Base-by-base conservation (phyloP, 2,329 filamentous ascomycete genomes). In the Biscogniauxia mediterranea region DNA sequence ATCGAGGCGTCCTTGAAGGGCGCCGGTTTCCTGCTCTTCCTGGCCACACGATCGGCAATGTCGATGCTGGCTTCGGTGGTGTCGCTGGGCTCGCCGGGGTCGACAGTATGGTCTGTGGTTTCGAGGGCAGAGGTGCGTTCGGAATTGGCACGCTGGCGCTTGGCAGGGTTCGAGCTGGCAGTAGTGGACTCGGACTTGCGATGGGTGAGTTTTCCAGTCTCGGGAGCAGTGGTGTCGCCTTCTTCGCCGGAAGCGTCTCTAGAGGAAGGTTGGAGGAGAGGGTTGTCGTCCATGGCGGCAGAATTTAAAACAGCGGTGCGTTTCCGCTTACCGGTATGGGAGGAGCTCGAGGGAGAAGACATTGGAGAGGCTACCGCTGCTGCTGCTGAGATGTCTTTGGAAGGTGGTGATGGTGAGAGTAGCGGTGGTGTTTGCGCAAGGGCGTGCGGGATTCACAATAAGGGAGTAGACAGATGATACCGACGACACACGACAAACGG, bases 191-290 rank as follows among this genome's bases (percentile, higher is more conserved):
- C 79, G 51, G 81, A 77, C 75, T 88, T 88, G 73, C 85, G 84
- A 74, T 86, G 84, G 68, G 85, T 85, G 59, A 73, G 64, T 63
- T 80, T 80, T 58, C 76, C 78, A 52, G 82, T 82, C 73, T 89
- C 84, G 63, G 84, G 83, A 57, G 90, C 85, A 17, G 89, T 88
- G 67, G 91, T 91, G 70, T 90, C 88, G 70, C 86, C 88, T 74
- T 94, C 92, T 78, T 96, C 91, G 66, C 84, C 90, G 17, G 91
- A 94, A 63, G 90, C 91, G 79, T 96, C 91, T 73, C 90, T 86
- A 42, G 91, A 93, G 19, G 90, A 92, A 42, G 90, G 83, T 74
- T 89, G 86, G 67, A 89, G 83, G 55, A 87, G 73, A 63, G 77
- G 81, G 72, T 89, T 85, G 58, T 86, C 83, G 61, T 84, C 79